Evolutionary conservation across 1,139 yeast species (phyloP), one percentile per base, ranked within the genome.

Genomic region (Kodamaea ohmeri): DNA sequence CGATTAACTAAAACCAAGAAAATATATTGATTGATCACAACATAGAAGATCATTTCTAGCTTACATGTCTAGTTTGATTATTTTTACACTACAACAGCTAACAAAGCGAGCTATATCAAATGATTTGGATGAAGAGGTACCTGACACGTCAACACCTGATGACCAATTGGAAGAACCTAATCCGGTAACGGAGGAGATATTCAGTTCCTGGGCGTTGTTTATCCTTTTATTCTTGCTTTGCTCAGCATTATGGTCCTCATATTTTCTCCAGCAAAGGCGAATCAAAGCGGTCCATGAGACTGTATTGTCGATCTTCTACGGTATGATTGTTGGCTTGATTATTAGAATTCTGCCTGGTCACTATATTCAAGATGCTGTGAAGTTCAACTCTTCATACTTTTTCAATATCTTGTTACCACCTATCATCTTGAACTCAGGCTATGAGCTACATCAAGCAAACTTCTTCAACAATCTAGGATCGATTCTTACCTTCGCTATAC

Each of bases 261-360:
- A 92, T 63, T 92, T 86, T 59, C 68, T 94, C 39, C 96, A 92
- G 55, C 96, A 88, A 54, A 77, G 90, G 50, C 75, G 94, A 49
- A 90, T 94, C 49, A 90, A 88, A 57, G 96, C 96, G 2, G 80
- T 94, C 13, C 99, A 94, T 61, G 99, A 94, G 65, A 92, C 98
- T 0, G 98, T 94, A 32, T 68, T 94, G 37, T 88, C 97, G 1
- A 92, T 94, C 47, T 89, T 92, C 57, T 88, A 92, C 52, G 99
- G 99, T 22, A 90, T 89, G 97, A 73, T 88, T 36, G 96, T 94
- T 19, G 99, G 99, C 0, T 64, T 94, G 33, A 77, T 92, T 32
- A 89, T 94, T 45, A 75, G 98, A 49, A 73, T 90, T 17, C 76
- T 88, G 4, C 98, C 98, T 0, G 98, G 98, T 25, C 97, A 89